phyloP scores from a whole-genome alignment of 2,329 filamentous ascomycete genomes.

The Pseudogymnoascus sp. region DNA sequence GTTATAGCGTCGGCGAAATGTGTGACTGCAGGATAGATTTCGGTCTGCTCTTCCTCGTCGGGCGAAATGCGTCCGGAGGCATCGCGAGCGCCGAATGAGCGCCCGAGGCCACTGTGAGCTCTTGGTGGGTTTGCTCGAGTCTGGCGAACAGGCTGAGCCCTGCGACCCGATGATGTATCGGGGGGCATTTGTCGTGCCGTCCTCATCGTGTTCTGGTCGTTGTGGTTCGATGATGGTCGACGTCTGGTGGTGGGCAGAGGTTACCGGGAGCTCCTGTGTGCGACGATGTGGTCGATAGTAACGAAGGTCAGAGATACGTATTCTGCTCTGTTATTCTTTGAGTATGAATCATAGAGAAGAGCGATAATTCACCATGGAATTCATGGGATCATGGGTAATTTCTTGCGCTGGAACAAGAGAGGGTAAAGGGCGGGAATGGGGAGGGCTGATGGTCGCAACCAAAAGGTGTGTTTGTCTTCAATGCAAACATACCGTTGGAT shows the following conservation, averaged over 20 bases:
- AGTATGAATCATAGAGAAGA: not conserved
- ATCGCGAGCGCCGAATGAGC: conserved; percentile 36
- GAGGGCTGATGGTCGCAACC: conserved; percentile 7
- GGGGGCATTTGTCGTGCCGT: conserved; percentile 23
- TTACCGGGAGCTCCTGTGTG: not conserved
- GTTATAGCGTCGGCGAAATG: conserved; percentile 87
- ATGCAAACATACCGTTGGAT: conserved; percentile 4
- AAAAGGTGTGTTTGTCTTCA: conserved; percentile 7
- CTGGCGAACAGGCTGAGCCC: conserved; percentile 56
- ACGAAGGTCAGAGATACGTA: conserved; percentile 6
- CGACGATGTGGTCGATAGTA: conserved; percentile 1
- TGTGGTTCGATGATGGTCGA: conserved; percentile 1
- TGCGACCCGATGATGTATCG: conserved; percentile 39
- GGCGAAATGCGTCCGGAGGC: conserved; percentile 36
- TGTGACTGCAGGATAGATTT: conserved; percentile 57
- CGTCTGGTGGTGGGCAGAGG: conserved; percentile 3
- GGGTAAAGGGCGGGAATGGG: not conserved
- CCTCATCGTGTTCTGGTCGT: conserved; percentile 24
- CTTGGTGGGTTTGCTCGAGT: conserved; percentile 56
- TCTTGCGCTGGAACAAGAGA: not conserved
- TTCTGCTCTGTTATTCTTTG: conserved; percentile 1
- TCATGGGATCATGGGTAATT: conserved; percentile 2
- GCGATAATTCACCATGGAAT: conserved; percentile 3
- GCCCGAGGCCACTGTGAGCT: conserved; percentile 40
- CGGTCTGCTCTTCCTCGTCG: conserved; percentile 46